Conservation (phyloP, 1,139 yeast species). For the Sugiyamaella xylanicola region DNA sequence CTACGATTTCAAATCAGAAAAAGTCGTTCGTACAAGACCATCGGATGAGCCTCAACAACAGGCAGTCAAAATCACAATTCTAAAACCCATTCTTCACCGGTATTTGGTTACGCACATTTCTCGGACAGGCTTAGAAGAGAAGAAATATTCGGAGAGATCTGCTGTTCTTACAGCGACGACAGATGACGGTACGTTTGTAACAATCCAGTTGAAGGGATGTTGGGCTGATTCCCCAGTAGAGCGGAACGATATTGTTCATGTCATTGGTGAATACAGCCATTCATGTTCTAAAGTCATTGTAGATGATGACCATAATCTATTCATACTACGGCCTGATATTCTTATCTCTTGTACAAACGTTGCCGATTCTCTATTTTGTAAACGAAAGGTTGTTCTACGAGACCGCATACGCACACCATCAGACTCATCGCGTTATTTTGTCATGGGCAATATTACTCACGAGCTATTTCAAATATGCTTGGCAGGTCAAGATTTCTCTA, state of each 20-base stretch:
- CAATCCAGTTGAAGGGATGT: conserved; percentile 26
- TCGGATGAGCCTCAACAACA: conserved; percentile 18
- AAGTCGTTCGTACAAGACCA: conserved; percentile 19
- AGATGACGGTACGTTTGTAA: not conserved
- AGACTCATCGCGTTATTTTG: conserved; percentile 62
- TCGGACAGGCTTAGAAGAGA: conserved; percentile 1
- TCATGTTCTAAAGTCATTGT: conserved; percentile 47
- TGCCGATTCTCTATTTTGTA: conserved; percentile 73
- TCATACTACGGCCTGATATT: conserved; percentile 82
- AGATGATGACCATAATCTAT: conserved; percentile 56
- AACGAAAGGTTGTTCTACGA: conserved; percentile 66
- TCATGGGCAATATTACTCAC: conserved; percentile 81
- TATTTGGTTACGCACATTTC: conserved; percentile 21
- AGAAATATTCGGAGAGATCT: not conserved
- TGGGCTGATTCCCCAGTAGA: conserved; percentile 35
- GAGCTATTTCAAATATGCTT: conserved; percentile 73
- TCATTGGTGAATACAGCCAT: conserved; percentile 37
- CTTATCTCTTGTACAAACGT: conserved; percentile 80
- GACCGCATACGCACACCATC: conserved; percentile 54
- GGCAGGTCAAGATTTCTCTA: conserved; percentile 47
- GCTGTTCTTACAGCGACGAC: conserved; percentile 5
- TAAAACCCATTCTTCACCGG: conserved; percentile 26
- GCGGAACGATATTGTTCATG: conserved; percentile 43
- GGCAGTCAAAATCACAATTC: conserved; percentile 24
- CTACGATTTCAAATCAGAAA: conserved; percentile 21